These are phyloP conservation scores for Selaginella moellendorffii DNA, from an alignment of 75 land plant species.

Conservation along the genomic window DNA sequence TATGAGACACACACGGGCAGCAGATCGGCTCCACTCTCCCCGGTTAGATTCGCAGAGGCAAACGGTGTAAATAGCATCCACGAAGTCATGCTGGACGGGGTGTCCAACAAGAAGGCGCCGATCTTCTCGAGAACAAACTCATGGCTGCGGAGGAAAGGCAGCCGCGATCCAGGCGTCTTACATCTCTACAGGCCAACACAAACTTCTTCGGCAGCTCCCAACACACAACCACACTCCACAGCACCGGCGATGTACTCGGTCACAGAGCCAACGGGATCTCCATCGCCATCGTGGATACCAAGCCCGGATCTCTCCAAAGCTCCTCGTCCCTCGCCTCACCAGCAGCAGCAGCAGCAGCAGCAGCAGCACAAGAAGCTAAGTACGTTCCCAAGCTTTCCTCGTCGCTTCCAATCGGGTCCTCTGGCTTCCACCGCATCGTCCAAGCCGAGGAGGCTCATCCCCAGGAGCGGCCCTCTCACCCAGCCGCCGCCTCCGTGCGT, in stretches of 20 bases:
- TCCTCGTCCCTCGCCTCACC: too few species aligned
- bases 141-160: neutral
- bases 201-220: neutral
- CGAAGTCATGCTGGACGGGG: conserved; percentile 1
- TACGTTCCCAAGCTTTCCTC: neutral
- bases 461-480: neutral
- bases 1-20: conserved; percentile 10
- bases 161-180: neutral
- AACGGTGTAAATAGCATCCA: conserved; percentile 9
- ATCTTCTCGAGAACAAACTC: neutral
- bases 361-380: neutral
- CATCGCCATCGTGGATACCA: too few species aligned
- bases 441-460: conserved; percentile 1
- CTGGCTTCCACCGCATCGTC: too few species aligned
- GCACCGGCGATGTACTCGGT: too few species aligned
- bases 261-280: neutral
- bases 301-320: too few species aligned
- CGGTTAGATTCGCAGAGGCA: neutral
- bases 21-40: conserved; percentile 16
- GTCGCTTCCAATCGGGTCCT: conserved; percentile 20
- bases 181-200: neutral
- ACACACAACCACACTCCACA: neutral
- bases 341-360: too few species aligned
- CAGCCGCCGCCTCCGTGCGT: neutral
- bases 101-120: neutral